Percentiles rank a stretch among this genome's conserved stretches.
phyloP scores from a whole-genome alignment of 1,284 basidiomycete genomes.

The Pisolithus thermaeus region DNA sequence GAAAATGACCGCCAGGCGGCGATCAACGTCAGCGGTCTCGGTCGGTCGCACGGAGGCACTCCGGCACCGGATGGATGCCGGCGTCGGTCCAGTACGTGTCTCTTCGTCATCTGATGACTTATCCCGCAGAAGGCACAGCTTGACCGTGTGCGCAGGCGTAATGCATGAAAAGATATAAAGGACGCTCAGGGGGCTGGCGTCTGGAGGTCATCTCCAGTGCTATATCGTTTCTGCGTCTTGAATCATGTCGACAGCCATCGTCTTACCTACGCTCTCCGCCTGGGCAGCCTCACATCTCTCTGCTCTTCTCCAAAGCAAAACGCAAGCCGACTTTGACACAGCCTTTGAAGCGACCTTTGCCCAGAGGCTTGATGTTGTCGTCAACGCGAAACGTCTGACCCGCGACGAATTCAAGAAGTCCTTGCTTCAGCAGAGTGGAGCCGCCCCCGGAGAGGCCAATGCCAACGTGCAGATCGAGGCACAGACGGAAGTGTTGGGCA shows the following conservation, averaged over 20 bases:
- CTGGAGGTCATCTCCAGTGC: too few relatives aligned
- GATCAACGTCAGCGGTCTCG: too few relatives aligned
- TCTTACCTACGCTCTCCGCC: constrained; percentile 31
- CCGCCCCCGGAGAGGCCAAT: constrained; percentile 9
- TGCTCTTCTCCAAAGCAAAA: constrained; percentile 30
- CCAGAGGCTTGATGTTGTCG: constrained; percentile 21
- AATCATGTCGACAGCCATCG: constrained; percentile 23
- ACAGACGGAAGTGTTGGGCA: constrained; percentile 22
- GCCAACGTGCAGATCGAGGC: constrained; percentile 22
- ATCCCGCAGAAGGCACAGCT: too few relatives aligned
- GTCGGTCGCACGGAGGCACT: too few relatives aligned
- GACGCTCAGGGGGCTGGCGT: too few relatives aligned
- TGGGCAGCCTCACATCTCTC: constrained; percentile 31
- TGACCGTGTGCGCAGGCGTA: too few relatives aligned
- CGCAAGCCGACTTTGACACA: constrained; percentile 22
- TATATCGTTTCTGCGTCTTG: background rate
- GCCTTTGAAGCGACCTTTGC: constrained; percentile 33
- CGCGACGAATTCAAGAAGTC: constrained; percentile 22
- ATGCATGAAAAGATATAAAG: too few relatives aligned
- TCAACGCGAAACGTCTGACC: constrained; percentile 30
- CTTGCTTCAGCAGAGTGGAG: constrained; percentile 23
- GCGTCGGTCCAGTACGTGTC: too few relatives aligned
- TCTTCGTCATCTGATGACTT: too few relatives aligned
- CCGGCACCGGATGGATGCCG: too few relatives aligned
- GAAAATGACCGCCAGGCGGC: too few relatives aligned